These are phyloP conservation scores for Aspergillus steynii DNA, from an alignment of 495 filamentous ascomycete genomes.

Conservation along the genomic window DNA sequence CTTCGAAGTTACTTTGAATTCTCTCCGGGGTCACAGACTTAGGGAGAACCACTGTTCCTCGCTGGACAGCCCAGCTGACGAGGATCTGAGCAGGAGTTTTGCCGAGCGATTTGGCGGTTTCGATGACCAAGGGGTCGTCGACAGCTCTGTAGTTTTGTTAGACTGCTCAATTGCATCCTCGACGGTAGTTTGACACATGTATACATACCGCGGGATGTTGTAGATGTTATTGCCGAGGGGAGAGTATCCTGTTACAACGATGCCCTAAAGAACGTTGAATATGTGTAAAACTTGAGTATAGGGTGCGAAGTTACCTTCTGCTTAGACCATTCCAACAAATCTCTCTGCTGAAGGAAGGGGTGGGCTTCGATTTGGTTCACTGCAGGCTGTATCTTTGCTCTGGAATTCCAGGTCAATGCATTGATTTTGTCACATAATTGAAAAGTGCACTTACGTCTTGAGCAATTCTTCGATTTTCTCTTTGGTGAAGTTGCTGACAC, in stretches of 20 bases:
- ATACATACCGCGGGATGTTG: conserved; percentile 25
- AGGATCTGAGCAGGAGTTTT: conserved; percentile 71
- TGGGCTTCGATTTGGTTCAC: conserved; percentile 83
- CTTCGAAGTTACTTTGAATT: conserved; percentile 52
- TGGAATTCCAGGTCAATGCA: background rate
- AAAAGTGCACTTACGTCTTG: conserved; percentile 31
- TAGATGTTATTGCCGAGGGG: conserved; percentile 50
- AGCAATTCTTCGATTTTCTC: conserved; percentile 62
- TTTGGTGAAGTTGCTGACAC: conserved; percentile 71
- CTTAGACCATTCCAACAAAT: conserved; percentile 44
- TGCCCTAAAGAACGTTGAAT: conserved; percentile 24
- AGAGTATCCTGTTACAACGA: conserved; percentile 44
- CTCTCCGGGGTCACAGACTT: conserved; percentile 53
- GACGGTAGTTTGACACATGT: background rate
- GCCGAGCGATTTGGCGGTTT: conserved; percentile 58
- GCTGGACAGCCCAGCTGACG: conserved; percentile 76
- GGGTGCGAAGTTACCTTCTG: background rate
- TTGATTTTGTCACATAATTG: too few species aligned
- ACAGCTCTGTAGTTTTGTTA: conserved; percentile 31
- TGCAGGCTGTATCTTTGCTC: conserved; percentile 56
- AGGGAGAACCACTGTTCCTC: conserved; percentile 55
- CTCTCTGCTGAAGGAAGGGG: conserved; percentile 69
- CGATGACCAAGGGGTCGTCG: conserved; percentile 55
- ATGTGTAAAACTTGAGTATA: background rate
- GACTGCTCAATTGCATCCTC: background rate